Percentiles rank a stretch among this genome's conserved stretches.
phyloP scores from a whole-genome alignment of 192 early-diverging fungal species.

The Powellomyces hirtus region DNA sequence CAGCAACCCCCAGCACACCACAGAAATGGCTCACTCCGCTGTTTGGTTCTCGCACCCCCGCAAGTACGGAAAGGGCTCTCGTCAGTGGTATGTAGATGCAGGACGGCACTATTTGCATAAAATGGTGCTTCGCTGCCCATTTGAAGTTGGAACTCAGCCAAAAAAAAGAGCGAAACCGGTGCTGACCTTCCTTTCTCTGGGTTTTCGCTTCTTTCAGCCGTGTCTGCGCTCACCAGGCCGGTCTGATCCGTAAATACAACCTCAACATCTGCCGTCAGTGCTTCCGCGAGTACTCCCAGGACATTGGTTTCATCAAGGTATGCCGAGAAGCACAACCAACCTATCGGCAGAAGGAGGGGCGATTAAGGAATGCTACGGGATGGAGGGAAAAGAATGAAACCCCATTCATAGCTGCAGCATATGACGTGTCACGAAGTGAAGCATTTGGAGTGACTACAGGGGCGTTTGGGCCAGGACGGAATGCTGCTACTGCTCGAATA shows the following conservation, averaged over 20 bases:
- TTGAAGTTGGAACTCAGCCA: too few species aligned
- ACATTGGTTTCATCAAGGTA: slow-evolving; percentile 99
- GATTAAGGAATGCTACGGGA: too few species aligned
- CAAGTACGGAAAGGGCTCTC: slow-evolving; percentile 97
- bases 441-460: too few species aligned
- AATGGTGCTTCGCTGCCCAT: too few species aligned
- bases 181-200: neutral
- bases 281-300: slow-evolving; percentile 98
- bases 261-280: slow-evolving; percentile 99
- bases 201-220: slow-evolving; percentile 58
- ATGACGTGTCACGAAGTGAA: too few species aligned
- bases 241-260: slow-evolving; percentile 99
- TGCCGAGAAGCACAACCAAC: too few species aligned
- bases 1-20: neutral
- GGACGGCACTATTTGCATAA: neutral
- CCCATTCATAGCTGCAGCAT: too few species aligned
- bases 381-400: too few species aligned
- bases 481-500: too few species aligned
- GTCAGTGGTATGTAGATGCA: slow-evolving; percentile 83
- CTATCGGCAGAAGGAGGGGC: too few species aligned
- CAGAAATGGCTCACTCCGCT: slow-evolving; percentile 90
- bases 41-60: slow-evolving; percentile 98
- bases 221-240: slow-evolving; percentile 98
- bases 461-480: too few species aligned
- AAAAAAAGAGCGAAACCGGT: too few species aligned